These are phyloP conservation scores for Mrakia blollopis DNA, from an alignment of 768 basidiomycete species.

Conservation along the genomic window DNA sequence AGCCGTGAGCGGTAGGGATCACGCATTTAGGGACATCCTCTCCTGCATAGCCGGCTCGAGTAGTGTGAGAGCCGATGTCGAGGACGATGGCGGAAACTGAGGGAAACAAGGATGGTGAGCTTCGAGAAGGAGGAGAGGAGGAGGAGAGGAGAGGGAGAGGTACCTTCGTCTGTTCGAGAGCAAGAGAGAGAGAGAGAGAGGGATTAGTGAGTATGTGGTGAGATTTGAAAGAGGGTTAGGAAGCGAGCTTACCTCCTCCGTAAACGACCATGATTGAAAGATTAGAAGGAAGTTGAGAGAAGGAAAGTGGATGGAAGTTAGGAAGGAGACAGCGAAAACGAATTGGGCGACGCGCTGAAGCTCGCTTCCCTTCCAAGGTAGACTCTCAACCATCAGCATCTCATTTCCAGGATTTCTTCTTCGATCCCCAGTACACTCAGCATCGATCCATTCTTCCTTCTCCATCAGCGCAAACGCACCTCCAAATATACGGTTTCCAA, in stretches of 20 bases:
- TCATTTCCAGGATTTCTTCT: not conserved
- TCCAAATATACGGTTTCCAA: not conserved
- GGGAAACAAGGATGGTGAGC: not conserved
- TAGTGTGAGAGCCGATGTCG: slow-evolving; percentile 83
- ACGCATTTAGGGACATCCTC: slow-evolving; percentile 93
- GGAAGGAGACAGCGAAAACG: not conserved
- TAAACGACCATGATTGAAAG: slow-evolving; percentile 26
- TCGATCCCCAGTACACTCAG: too few relatives aligned
- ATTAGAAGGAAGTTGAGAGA: not conserved
- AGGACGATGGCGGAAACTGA: slow-evolving; percentile 87
- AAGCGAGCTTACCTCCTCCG: slow-evolving; percentile 28
- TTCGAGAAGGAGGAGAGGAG: not conserved
- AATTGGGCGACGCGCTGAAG: not conserved
- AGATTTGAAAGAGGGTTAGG: not conserved
- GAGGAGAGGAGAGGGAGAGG: not conserved
- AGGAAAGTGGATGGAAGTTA: not conserved
- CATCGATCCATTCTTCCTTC: too few relatives aligned
- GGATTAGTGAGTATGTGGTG: not conserved
- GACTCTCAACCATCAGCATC: not conserved
- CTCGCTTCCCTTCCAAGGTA: too few relatives aligned
- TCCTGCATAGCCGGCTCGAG: slow-evolving; percentile 94
- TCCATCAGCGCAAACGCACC: too few relatives aligned
- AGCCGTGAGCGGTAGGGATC: slow-evolving; percentile 84
- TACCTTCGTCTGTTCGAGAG: slow-evolving; percentile 24
- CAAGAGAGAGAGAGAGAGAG: not conserved